These are phyloP conservation scores for Penicillium mononematosum DNA, from an alignment of 495 filamentous ascomycete species.

Conservation along the genomic window DNA sequence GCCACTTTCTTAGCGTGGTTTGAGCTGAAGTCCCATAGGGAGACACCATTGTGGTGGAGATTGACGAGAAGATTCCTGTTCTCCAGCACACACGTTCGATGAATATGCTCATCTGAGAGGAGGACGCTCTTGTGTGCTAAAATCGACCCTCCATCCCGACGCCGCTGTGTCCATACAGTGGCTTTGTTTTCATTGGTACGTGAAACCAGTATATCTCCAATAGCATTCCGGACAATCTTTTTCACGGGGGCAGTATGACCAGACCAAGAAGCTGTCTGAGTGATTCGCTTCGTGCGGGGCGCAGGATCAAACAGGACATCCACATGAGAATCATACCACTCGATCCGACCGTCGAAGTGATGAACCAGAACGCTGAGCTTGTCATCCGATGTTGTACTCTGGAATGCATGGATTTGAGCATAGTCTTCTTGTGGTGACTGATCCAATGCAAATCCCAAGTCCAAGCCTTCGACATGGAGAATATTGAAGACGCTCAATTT, in stretches of 20 bases:
- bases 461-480: slow-evolving; percentile 71
- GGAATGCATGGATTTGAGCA: slow-evolving; percentile 73
- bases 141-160: slow-evolving; percentile 42
- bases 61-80: slow-evolving; percentile 78
- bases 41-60: slow-evolving; percentile 71
- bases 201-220: slow-evolving; percentile 77
- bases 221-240: slow-evolving; percentile 80
- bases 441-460: slow-evolving; percentile 61
- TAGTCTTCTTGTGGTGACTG: slow-evolving; percentile 50
- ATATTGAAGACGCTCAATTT: slow-evolving; percentile 81
- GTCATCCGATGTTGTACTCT: slow-evolving; percentile 54
- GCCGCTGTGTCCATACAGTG: slow-evolving; percentile 76
- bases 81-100: slow-evolving; percentile 73
- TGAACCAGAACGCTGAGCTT: slow-evolving; percentile 78
- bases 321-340: slow-evolving; percentile 75
- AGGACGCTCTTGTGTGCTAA: slow-evolving; percentile 69
- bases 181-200: slow-evolving; percentile 76
- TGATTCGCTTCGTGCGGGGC: slow-evolving; percentile 61
- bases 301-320: slow-evolving; percentile 81
- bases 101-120: slow-evolving; percentile 71
- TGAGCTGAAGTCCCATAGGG: slow-evolving; percentile 75
- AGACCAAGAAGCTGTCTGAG: slow-evolving; percentile 65
- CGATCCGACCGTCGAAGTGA: slow-evolving; percentile 80
- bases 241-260: slow-evolving; percentile 79
- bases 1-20: slow-evolving; percentile 56